Evolutionary conservation across 176 grass and related monocot species (phyloP), one percentile per base, ranked within the genome.

Genomic region (Aegilops longissima): DNA sequence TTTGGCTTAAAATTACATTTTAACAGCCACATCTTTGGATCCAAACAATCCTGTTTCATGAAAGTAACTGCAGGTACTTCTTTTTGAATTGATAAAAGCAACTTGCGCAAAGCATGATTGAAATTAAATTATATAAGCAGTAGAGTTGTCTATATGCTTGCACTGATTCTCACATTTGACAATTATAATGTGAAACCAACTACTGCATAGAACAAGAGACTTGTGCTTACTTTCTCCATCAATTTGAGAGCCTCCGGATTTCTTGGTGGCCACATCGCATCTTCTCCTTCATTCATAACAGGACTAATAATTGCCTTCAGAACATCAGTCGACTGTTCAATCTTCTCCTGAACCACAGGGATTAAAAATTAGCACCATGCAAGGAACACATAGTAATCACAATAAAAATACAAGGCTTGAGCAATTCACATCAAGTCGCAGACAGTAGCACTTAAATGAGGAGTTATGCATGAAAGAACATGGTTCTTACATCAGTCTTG

Each of bases 321-420:
- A 59, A 99, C 80, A 90, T 99, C 97, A 82, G 97, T 99, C 58
- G 97, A 84, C 68, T 91, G 86, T 76, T 94, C 92, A 70, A 99
- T 96, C 52, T 94, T 96, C 89, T 96, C 90, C 97, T 99, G 91
- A 51, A 91, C 25, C 38, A 79, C 18, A 84, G 66, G 45, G 40
- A 17, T n/a, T 40, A 23, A 42, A 31, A 36, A 89, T 91, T 85
- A 78, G 65, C n/a, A 84, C 30, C 34, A 84, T 69, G 16, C 10
- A 67, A 86, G 8, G 10, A 29, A 40, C 33, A 54, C 62, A 1
- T 35, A 47, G 21, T 65, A 61, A 68, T 66, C 33, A 61, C 5
- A 61, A 30, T 61, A 40, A 20, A 84, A 87, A 61, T 40, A 49
- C 27, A 13, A 81, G 9, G n/a, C 10, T 68, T 58, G 8, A 2